phyloP scores from a whole-genome alignment of 208 protist genomes.

The Herpetomonas samuelpessoai region DNA sequence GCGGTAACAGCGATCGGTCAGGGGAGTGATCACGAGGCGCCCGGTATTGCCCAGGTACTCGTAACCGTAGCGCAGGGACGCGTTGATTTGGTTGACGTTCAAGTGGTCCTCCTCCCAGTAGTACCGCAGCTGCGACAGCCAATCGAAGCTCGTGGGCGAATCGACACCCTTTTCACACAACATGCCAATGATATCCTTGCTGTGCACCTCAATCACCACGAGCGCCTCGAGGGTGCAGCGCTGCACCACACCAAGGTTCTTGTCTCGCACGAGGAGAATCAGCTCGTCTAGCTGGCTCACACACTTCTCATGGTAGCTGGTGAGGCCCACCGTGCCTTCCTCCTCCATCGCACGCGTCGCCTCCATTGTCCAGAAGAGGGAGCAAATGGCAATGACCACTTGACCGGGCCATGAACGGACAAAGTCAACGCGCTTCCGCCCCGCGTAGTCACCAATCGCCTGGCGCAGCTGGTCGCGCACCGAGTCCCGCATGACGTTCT shows the following conservation, averaged over 20 bases:
- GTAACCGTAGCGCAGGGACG: constrained; percentile 93
- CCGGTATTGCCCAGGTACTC: constrained; percentile 97
- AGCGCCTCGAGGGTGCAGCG: constrained; percentile 92
- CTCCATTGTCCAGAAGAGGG: constrained; percentile 94
- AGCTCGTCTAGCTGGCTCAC: constrained; percentile 87
- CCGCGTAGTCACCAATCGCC: constrained; percentile 83
- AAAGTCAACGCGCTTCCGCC: constrained; percentile 83
- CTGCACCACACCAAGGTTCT: constrained; percentile 75
- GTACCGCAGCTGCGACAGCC: constrained; percentile 96
- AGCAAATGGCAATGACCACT: constrained; percentile 90
- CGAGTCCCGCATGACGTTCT: constrained; percentile 90
- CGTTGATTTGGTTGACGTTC: constrained; percentile 92
- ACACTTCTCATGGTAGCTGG: constrained; percentile 90
- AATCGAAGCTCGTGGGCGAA: constrained; percentile 94
- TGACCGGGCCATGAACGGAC: constrained; percentile 93
- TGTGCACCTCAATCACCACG: constrained; percentile 95
- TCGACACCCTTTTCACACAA: constrained; percentile 90
- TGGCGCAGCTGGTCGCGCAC: constrained; percentile 83
- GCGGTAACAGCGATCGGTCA: constrained; percentile 96
- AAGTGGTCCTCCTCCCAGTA: constrained; percentile 94
- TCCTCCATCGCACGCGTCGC: constrained; percentile 87
- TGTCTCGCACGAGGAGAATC: constrained; percentile 91
- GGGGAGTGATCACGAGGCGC: constrained; percentile 95
- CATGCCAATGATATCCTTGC: constrained; percentile 92
- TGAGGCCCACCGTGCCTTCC: constrained; percentile 80